Conservation (phyloP, 2,329 filamentous ascomycete genomes). For the Chaetomium sp. region DNA sequence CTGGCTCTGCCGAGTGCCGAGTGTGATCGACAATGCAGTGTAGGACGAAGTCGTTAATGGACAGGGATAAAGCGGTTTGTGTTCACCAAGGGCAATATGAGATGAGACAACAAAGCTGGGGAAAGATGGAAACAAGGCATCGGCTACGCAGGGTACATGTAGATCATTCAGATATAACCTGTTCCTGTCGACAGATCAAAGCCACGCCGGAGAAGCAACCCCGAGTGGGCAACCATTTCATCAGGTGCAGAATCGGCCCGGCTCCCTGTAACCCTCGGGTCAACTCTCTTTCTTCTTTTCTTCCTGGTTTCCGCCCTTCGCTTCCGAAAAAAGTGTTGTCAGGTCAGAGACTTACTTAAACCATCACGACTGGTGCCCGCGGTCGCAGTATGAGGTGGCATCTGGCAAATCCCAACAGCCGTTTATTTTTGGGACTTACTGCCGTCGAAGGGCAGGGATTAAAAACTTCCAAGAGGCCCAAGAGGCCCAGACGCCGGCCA, state of each 20-base stretch:
- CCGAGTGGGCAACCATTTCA: background rate
- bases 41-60: background rate
- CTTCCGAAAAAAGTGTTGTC: background rate
- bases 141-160: background rate
- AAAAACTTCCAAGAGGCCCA: background rate
- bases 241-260: background rate
- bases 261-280: constrained; percentile 1
- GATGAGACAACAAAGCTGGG: background rate
- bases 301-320: constrained; percentile 1
- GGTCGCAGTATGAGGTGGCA: constrained; percentile 3
- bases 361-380: background rate
- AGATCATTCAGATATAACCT: background rate
- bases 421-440: constrained; percentile 16
- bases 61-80: background rate
- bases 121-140: background rate
- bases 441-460: background rate
- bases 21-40: background rate
- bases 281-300: background rate
- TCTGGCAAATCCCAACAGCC: constrained; percentile 1
- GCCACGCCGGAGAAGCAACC: background rate
- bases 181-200: background rate
- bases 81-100: background rate
- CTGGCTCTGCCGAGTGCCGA: background rate
- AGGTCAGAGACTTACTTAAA: constrained; percentile 5
- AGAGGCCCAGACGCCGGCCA: background rate